Percentiles rank a stretch among this genome's conserved stretches.
Evolutionary conservation across 1,139 yeast species (phyloP).

Genomic region (Pichia sp.): DNA sequence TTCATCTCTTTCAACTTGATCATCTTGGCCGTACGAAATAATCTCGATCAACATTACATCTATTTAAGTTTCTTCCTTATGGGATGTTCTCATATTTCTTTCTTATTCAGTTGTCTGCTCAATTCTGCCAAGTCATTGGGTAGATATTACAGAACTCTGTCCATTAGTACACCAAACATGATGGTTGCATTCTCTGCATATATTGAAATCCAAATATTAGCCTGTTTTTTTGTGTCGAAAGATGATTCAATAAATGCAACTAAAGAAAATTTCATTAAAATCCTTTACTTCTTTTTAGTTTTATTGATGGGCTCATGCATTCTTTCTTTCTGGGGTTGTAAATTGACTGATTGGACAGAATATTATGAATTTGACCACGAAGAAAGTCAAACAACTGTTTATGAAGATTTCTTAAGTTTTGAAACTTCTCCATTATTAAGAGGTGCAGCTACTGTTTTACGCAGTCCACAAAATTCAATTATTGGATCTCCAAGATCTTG

Average conservation of each 20-base stretch:
- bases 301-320: slow-evolving; percentile 20
- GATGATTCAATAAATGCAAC: slow-evolving; percentile 16
- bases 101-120: slow-evolving; percentile 31
- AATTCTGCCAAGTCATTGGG: slow-evolving; percentile 34
- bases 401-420: slow-evolving; percentile 28
- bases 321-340: slow-evolving; percentile 28
- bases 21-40: slow-evolving; percentile 16
- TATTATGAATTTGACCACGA: slow-evolving; percentile 24
- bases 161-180: slow-evolving; percentile 33
- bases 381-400: slow-evolving; percentile 13
- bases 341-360: slow-evolving; percentile 27
- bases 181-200: slow-evolving; percentile 33
- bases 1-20: slow-evolving; percentile 26
- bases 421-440: slow-evolving; percentile 33
- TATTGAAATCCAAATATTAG: slow-evolving; percentile 27
- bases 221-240: slow-evolving; percentile 3
- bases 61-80: slow-evolving; percentile 30
- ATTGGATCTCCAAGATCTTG: slow-evolving; percentile 30
- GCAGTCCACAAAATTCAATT: slow-evolving; percentile 22
- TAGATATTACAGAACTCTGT: slow-evolving; percentile 30
- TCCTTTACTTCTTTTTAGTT: slow-evolving; percentile 23
- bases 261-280: slow-evolving; percentile 20
- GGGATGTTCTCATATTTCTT: slow-evolving; percentile 32
- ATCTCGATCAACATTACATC: slow-evolving; percentile 22
- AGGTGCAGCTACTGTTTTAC: slow-evolving; percentile 31